Evolutionary conservation across 768 basidiomycete species (phyloP), one percentile per base, ranked within the genome.

Genomic region (Dioszegia aurantiaca): DNA sequence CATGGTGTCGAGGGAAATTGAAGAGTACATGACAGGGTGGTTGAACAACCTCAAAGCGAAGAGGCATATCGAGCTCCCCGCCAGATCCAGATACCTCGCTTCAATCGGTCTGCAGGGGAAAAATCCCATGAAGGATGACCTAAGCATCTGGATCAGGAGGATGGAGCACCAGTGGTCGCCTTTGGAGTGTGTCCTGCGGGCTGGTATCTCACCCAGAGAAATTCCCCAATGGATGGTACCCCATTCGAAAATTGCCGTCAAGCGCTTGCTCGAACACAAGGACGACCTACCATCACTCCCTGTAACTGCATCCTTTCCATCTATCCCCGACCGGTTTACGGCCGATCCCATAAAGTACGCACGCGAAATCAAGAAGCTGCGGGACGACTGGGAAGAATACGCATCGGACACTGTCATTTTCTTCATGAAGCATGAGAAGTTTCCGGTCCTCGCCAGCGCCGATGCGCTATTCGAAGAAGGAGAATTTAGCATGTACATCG

Each of bases 201-300:
- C 60, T 5, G 67, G 67, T 9, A 61, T 69, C 24, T 45, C 43
- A 19, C 62, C 62, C 2, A 49, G 23, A 30, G 56, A 69, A 37
- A 36, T 69, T 17, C 67, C 67, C 9, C 6, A 36, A 0, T 64
- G 61, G 21, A 52, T 59, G 46, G 58, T 69, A 10, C 62, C 62
- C 8, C 58, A 61, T 54, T 69, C 67, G n/a, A n/a, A 40, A 26
- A 8, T 53, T 26, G 36, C 37, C 24, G 51, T 40, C 4, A 53
- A 26, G 51, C 36, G 51, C 1, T 5, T 8, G 11, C 37, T 53
- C 23, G 37, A 53, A 36, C 51, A 53, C 24, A 21, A 26, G 1
- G 21, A 6, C 5, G 14, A 24, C 24, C 37, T 53, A 10, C 3
- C 21, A 3, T 10, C 36, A 2, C 17, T 24, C 36, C 19, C 8